phyloP scores from a whole-genome alignment of 352 stramenopile species.

The Pilasporangium apinafurcum region DNA sequence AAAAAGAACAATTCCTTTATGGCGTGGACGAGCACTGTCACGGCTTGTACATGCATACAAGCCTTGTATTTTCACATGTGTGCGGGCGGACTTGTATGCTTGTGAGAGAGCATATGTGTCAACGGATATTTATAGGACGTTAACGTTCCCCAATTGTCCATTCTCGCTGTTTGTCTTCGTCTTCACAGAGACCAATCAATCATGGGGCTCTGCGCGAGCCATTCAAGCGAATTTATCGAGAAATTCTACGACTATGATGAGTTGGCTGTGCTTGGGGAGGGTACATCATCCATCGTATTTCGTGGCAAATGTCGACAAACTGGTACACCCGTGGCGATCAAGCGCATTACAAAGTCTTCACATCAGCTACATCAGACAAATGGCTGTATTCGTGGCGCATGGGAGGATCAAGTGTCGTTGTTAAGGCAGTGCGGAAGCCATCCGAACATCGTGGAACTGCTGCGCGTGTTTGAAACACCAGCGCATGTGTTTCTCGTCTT shows the following conservation, averaged over 20 bases:
- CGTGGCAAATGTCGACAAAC: conserved; percentile 22
- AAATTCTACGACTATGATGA: conserved; percentile 41
- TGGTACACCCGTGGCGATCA: conserved; percentile 37
- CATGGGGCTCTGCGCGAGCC: conserved; percentile 50
- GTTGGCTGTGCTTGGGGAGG: conserved; percentile 30
- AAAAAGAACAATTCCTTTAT: too few species aligned
- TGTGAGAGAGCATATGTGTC: background rate
- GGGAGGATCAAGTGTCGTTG: conserved; percentile 44
- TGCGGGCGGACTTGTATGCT: background rate
- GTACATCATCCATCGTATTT: conserved; percentile 46
- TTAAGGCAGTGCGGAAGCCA: conserved; percentile 41
- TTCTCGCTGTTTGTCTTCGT: too few species aligned
- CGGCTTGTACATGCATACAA: too few species aligned
- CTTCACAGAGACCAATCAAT: too few species aligned
- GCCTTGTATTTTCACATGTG: background rate
- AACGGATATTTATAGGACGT: too few species aligned
- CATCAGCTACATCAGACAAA: background rate
- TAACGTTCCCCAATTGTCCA: too few species aligned
- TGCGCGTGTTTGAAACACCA: conserved; percentile 42
- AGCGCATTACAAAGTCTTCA: conserved; percentile 47
- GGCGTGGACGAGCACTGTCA: too few species aligned
- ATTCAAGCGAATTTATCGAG: conserved; percentile 13
- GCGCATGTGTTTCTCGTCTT: conserved; percentile 50
- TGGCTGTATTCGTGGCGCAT: conserved; percentile 8
- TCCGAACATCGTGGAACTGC: conserved; percentile 47